Conservation (phyloP, 495 filamentous ascomycete species). For the Podospora pseudopauciseta region DNA sequence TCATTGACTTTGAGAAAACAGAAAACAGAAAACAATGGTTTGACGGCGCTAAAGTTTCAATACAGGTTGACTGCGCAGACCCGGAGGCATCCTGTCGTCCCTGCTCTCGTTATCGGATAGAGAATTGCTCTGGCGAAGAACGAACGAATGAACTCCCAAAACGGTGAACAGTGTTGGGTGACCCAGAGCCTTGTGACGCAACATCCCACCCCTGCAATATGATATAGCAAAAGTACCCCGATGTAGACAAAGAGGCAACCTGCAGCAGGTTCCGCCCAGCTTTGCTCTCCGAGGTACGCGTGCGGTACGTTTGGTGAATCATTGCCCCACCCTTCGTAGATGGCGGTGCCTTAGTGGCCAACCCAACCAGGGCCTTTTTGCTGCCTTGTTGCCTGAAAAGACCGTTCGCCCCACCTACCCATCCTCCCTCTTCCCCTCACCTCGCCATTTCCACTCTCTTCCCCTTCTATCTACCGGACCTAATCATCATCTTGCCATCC, state of each 20-base stretch:
- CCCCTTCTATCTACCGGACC: slow-evolving; percentile 17
- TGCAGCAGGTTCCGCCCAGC: neutral
- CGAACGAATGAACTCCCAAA: neutral
- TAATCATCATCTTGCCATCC: slow-evolving; percentile 16
- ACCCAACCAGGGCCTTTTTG: neutral
- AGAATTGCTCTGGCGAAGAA: neutral
- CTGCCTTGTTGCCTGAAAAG: slow-evolving; percentile 30
- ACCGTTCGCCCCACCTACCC: slow-evolving; percentile 22
- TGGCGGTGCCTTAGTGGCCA: slow-evolving; percentile 11
- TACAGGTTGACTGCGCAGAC: neutral
- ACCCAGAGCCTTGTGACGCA: slow-evolving; percentile 8
- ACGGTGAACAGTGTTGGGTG: slow-evolving; percentile 2
- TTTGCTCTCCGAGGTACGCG: neutral
- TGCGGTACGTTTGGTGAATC: neutral
- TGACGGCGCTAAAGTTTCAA: neutral
- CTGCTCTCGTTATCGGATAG: neutral
- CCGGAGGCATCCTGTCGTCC: neutral
- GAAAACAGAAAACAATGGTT: neutral
- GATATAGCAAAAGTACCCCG: neutral
- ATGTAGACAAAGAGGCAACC: slow-evolving; percentile 14
- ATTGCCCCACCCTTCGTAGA: neutral
- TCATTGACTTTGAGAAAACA: neutral
- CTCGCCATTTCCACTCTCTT: slow-evolving; percentile 18
- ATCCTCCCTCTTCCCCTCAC: slow-evolving; percentile 28
- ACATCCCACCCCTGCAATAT: neutral